Evolutionary conservation across 2,329 filamentous ascomycete species (phyloP), one percentile per base, ranked within the genome.

Genomic region (Penicillium paneum): DNA sequence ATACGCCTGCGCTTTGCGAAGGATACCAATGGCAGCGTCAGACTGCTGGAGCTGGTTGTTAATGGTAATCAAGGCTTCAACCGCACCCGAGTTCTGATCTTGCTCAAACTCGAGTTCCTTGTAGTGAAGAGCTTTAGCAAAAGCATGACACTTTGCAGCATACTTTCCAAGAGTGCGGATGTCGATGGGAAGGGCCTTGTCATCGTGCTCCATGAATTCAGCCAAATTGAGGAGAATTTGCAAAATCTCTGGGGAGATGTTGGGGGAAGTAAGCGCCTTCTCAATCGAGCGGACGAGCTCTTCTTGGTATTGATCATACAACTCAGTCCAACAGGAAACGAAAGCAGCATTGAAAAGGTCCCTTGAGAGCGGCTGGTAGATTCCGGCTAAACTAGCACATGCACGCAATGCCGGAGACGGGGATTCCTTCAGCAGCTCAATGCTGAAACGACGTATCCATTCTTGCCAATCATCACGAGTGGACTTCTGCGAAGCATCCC

Each of bases 151-250:
- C 66, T 95, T 93, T 19, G 90, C 93, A 45, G 94, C 94, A 71
- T 97, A 96, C 69, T 93, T 89, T 31, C 95, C 95, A 11, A 99
- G 82, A 10, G 94, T 91, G 45, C 94, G 83, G 60, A 99, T 97
- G 69, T 99, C 95, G 59, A 99, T 99, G 1, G 94, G 94, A 49
- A 99, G 78, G 13, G 95, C 93, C 73, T 99, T 99, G 72, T 99
- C 94, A 65, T 99, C 95, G 68, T 99, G 94, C 71, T 99, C 94
- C 94, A 99, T 99, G 72, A 99, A 99, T 71, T 99, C 94, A 21
- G 94, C 94, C 47, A 99, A 81, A 67, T 99, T 99, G 45, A 99
- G 84, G 28, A 99, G 80, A 46, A 97, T 88, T 57, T 96, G 93
- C 8, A 99, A 79, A 61, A 99, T 88, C 72, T 99, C 95, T 0